These are phyloP conservation scores for Entomophthora muscae DNA, from an alignment of 371 early-diverging fungal genomes.

Conservation along the genomic window DNA sequence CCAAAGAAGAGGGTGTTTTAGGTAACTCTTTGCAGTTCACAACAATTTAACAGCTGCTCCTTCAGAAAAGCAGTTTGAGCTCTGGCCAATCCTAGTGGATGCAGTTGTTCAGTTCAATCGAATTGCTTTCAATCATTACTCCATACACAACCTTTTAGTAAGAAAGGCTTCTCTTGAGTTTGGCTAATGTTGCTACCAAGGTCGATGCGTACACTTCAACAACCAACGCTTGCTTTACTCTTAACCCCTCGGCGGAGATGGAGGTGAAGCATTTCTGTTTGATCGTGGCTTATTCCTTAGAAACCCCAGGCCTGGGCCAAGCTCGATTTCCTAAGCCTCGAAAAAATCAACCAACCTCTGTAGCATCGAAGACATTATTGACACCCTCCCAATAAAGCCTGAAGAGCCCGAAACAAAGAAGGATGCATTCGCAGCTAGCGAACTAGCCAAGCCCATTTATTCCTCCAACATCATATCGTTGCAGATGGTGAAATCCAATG, in stretches of 20 bases:
- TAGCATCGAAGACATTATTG: neutral
- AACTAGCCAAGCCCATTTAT: neutral
- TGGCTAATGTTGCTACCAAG: neutral
- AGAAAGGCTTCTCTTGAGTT: neutral
- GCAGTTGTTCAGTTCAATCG: neutral
- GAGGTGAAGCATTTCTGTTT: neutral
- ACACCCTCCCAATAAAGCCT: neutral
- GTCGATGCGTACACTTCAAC: neutral
- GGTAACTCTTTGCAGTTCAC: neutral
- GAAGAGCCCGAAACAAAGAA: neutral
- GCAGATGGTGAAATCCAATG: neutral
- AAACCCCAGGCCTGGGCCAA: neutral
- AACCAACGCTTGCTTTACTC: neutral
- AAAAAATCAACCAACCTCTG: neutral
- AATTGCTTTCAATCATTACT: neutral
- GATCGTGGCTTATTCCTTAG: neutral
- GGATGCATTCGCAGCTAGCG: neutral
- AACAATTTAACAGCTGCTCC: neutral
- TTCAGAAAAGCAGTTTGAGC: neutral
- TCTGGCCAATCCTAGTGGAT: neutral
- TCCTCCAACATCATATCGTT: neutral
- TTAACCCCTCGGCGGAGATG: neutral
- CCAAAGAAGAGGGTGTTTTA: neutral
- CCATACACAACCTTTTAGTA: neutral
- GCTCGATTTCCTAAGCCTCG: neutral